Conservation (phyloP, 2,329 filamentous ascomycete genomes). For the Diaporthe sp. region DNA sequence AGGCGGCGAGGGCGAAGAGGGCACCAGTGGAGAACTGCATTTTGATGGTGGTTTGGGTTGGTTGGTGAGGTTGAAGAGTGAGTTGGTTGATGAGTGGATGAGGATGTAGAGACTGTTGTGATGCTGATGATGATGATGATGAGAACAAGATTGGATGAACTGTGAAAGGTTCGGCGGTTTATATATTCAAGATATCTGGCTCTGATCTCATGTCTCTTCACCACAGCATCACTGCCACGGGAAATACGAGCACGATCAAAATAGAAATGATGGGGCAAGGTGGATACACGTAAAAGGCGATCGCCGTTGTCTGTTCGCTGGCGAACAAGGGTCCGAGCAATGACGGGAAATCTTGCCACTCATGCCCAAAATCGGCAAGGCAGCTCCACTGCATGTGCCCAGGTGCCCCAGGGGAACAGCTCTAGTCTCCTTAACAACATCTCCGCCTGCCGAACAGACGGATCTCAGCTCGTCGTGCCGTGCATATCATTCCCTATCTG, state of each 20-base stretch:
- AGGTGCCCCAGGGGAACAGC: background rate
- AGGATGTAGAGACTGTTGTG: slow-evolving; percentile 3
- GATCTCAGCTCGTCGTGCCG: background rate
- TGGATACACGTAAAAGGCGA: slow-evolving; percentile 19
- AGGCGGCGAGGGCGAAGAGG: slow-evolving; percentile 31
- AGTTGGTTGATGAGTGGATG: slow-evolving; percentile 9
- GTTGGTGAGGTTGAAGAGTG: slow-evolving; percentile 1
- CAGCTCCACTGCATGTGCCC: background rate
- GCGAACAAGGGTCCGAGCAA: background rate
- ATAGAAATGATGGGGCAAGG: slow-evolving; percentile 23
- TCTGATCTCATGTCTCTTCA: background rate
- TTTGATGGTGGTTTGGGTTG: slow-evolving; percentile 29
- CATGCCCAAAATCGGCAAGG: background rate
- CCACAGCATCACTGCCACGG: background rate
- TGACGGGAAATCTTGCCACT: slow-evolving; percentile 15
- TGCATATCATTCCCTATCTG: background rate
- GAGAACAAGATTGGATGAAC: background rate
- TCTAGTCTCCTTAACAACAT: background rate
- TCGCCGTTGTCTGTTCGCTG: slow-evolving; percentile 11
- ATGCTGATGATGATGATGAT: slow-evolving; percentile 4
- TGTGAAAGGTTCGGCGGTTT: background rate
- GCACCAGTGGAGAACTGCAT: slow-evolving; percentile 34
- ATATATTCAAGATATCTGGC: background rate
- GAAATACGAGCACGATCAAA: slow-evolving; percentile 15
- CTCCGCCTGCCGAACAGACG: background rate